Conservation (phyloP, 192 early-diverging fungal genomes). For the Gonapodya sp. region DNA sequence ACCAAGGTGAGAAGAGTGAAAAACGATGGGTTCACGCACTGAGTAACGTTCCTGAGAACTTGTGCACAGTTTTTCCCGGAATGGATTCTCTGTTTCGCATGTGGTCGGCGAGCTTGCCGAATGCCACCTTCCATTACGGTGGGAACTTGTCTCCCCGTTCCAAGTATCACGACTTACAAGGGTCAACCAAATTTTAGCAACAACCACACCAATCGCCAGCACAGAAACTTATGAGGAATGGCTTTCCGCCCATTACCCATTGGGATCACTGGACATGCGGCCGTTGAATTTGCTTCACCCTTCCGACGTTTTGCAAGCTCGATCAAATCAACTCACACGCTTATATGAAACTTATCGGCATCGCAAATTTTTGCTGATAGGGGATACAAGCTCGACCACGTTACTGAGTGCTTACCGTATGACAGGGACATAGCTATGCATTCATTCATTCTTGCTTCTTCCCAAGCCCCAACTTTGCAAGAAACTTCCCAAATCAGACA, state of each 20-base stretch:
- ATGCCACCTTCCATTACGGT: neutral
- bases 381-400: neutral
- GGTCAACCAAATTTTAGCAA: too few relatives aligned
- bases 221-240: neutral
- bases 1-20: too few relatives aligned
- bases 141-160: neutral
- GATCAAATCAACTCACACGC: neutral
- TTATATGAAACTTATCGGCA: neutral
- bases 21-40: too few relatives aligned
- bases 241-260: neutral
- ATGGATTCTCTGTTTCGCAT: neutral
- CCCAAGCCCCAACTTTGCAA: neutral
- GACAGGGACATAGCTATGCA: neutral
- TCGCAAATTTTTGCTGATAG: slow-evolving; percentile 2
- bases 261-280: slow-evolving; percentile 4
- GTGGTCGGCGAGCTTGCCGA: neutral
- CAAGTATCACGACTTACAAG: neutral
- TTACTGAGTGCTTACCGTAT: neutral
- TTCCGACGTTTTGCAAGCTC: neutral
- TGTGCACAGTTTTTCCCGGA: neutral
- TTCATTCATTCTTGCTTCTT: neutral
- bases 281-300: slow-evolving; percentile 4
- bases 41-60: too few relatives aligned
- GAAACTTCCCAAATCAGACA: neutral
- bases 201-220: neutral